These are phyloP conservation scores for Chimonanthus praecox DNA, from an alignment of 164 flowering plant species.

Conservation along the genomic window DNA sequence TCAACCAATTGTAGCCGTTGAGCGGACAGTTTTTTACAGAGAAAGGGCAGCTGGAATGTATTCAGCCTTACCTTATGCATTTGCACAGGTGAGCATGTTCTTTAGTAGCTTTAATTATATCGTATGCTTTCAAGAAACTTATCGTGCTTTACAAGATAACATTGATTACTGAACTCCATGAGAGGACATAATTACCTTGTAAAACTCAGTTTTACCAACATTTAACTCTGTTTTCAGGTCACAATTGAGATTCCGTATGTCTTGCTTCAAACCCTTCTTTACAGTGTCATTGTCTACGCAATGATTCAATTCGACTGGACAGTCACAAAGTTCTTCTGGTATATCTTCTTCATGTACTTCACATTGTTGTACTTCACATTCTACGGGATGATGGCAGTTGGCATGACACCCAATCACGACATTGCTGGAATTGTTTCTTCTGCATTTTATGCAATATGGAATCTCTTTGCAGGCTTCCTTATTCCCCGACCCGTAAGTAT, in stretches of 20 bases:
- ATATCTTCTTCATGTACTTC: slow-evolving; percentile 35
- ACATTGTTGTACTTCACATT: slow-evolving; percentile 38
- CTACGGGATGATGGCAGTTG: slow-evolving; percentile 46
- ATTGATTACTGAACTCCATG: neutral
- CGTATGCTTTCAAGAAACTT: neutral
- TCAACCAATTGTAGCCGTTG: slow-evolving; percentile 32
- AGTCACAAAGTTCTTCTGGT: slow-evolving; percentile 37
- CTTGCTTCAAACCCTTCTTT: slow-evolving; percentile 24
- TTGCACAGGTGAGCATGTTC: slow-evolving; percentile 24
- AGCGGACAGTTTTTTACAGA: slow-evolving; percentile 31
- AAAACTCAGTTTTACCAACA: neutral
- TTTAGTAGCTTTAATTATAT: neutral
- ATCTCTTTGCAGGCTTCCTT: slow-evolving; percentile 39
- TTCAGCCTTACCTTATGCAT: slow-evolving; percentile 32
- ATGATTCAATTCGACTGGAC: slow-evolving; percentile 44
- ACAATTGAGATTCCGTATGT: slow-evolving; percentile 31
- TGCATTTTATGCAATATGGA: slow-evolving; percentile 32
- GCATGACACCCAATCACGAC: slow-evolving; percentile 35
- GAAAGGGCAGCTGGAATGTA: slow-evolving; percentile 41
- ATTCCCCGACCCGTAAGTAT: slow-evolving; percentile 30
- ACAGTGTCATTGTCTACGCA: slow-evolving; percentile 30
- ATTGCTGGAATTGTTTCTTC: slow-evolving; percentile 33
- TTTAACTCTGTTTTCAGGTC: slow-evolving; percentile 18
- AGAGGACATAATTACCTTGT: neutral
- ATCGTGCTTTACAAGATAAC: neutral